Evolutionary conservation across 139 green algal genomes (phyloP).

Genomic region (Micractinium conductrix): DNA sequence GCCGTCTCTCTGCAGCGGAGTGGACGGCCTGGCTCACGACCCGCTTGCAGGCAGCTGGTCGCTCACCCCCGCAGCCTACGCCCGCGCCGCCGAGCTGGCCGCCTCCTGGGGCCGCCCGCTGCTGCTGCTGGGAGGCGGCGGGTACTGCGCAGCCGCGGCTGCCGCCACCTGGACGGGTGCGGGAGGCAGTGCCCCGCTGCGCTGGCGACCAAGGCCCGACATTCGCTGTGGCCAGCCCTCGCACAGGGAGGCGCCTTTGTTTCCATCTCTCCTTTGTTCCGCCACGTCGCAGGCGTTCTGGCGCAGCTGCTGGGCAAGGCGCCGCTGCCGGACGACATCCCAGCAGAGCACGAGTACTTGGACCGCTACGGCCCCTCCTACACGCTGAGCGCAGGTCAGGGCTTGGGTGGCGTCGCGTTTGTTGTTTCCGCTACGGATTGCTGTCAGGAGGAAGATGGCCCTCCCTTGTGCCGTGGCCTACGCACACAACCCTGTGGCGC

Average conservation of each 20-base stretch:
- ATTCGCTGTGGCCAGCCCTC: too few species aligned
- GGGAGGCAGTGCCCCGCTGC: too few species aligned
- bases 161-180: slow-evolving; percentile 17
- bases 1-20: slow-evolving; percentile 10
- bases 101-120: slow-evolving; percentile 25
- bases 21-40: slow-evolving; percentile 41
- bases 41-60: slow-evolving; percentile 30
- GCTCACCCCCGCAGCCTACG: slow-evolving; percentile 30
- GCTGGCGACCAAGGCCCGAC: too few species aligned
- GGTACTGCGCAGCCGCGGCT: slow-evolving; percentile 22
- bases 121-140: slow-evolving; percentile 47
- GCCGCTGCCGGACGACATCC: slow-evolving; percentile 35
- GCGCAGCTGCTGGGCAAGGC: neutral
- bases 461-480: neutral
- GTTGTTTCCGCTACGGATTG: neutral
- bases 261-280: too few species aligned
- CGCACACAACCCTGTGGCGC: neutral
- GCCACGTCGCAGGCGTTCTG: too few species aligned
- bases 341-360: slow-evolving; percentile 37
- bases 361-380: slow-evolving; percentile 25
- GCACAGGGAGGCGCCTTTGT: too few species aligned
- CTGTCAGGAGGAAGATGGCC: neutral
- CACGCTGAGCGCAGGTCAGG: slow-evolving; percentile 1
- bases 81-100: neutral
- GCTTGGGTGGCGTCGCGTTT: neutral